Evolutionary conservation across 768 basidiomycete genomes (phyloP), one percentile per base, ranked within the genome.

Genomic region (Glaciozyma martinii): DNA sequence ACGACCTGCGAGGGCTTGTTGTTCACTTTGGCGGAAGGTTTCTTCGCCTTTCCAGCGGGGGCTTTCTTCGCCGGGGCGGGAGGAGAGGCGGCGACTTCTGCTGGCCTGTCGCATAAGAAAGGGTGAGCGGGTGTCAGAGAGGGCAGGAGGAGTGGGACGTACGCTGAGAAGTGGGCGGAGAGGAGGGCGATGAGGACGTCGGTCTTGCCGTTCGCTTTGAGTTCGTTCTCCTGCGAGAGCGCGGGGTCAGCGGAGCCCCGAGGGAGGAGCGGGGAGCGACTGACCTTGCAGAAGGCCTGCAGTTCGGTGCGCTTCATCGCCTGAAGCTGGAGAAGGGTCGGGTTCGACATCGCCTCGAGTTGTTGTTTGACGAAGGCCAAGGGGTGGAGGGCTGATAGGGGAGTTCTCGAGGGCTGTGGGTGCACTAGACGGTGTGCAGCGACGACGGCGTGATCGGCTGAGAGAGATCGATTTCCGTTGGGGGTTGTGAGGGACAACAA

Each of bases 141-240:
- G 37, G 37, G 3, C 2, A 2, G 37, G 37, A 40, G 37, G 37
- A 40, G 37, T 13, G 37, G 18, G 9, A 32, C 60, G 27, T 23
- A 61, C 60, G 55, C 32, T 15, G 32, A 29, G 43, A 55, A 55
- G 30, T 44, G 32, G 5, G 23, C 25, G n/a, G 43, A 33, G 32
- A 64, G 52, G 0, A 27, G 15, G 1, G 16, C 19, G 29, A 65
- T 10, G n/a, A 65, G 59, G 19, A 8, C 46, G 3, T 65, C 63
- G 13, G 53, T 47, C 63, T 65, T 65, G 59, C 58, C 52, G 21
- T 25, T 29, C 0, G 63, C 63, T 29, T 60, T 65, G 58, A 55
- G 44, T 32, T 10, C 8, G 46, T 55, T 30, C n/a, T 37, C 44
- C 63, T 65, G 30, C 29, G n/a, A 10, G 61, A 18, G 12, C 5